Percentiles rank a stretch among this genome's conserved stretches.
These are phyloP conservation scores for Mallotus japonicus DNA, from an alignment of 441 rosid species.

Conservation along the genomic window DNA sequence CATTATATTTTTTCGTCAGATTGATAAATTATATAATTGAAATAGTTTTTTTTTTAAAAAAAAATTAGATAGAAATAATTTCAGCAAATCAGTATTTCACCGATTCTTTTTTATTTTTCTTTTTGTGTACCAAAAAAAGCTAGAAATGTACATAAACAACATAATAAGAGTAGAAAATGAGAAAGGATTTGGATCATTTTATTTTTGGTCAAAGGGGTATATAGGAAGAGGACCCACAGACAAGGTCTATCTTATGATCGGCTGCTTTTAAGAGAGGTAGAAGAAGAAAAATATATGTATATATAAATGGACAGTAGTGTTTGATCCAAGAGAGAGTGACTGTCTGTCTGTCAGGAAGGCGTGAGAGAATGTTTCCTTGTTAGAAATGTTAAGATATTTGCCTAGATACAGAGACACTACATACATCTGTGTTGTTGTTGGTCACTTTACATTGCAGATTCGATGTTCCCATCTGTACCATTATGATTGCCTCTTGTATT, in stretches of 20 bases:
- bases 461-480: not conserved
- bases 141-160: not conserved
- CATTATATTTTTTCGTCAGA: too few relatives aligned
- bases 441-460: conserved; percentile 16
- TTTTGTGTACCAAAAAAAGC: too few relatives aligned
- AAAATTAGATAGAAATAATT: too few relatives aligned
- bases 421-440: not conserved
- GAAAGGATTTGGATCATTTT: conserved; percentile 19
- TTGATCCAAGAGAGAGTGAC: conserved; percentile 37
- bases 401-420: not conserved
- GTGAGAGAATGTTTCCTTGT: conserved; percentile 40
- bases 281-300: not conserved
- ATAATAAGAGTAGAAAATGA: not conserved
- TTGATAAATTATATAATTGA: too few relatives aligned
- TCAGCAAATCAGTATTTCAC: too few relatives aligned
- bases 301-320: conserved; percentile 20
- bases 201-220: conserved; percentile 44
- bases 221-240: conserved; percentile 32
- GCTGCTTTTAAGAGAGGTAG: conserved; percentile 22
- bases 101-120: not conserved
- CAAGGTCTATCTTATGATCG: conserved; percentile 33
- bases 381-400: not conserved
- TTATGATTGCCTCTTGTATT: conserved; percentile 11
- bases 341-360: conserved; percentile 43
- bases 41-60: too few relatives aligned